Conservation (phyloP, 2,329 filamentous ascomycete species). For the Lachnum nothofagi region DNA sequence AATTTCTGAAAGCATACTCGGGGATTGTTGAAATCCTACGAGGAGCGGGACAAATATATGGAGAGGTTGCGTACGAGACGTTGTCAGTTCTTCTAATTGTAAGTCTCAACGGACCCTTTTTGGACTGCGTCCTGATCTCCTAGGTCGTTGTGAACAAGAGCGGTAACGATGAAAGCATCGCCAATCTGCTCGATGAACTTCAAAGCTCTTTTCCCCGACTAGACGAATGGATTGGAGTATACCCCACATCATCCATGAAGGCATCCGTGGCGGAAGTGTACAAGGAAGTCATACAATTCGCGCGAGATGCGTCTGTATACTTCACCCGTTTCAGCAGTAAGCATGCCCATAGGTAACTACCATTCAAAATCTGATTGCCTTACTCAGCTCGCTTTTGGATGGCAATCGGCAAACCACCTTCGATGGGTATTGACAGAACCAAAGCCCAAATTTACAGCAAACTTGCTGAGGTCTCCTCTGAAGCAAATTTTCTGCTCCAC, state of each 20-base stretch:
- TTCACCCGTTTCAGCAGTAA: not conserved
- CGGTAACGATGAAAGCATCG: not conserved
- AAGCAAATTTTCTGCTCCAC: not conserved
- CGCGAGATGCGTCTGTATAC: not conserved
- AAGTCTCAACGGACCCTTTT: too few relatives aligned
- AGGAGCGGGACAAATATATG: not conserved
- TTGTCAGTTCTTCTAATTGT: not conserved
- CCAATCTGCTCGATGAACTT: not conserved
- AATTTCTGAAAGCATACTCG: not conserved
- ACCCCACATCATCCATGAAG: not conserved
- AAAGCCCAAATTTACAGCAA: not conserved
- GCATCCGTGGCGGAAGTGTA: not conserved
- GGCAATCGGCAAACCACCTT: not conserved
- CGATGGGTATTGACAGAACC: not conserved
- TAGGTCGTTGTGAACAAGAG: slow-evolving; percentile 1
- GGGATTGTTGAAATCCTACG: not conserved
- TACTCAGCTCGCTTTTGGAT: not conserved
- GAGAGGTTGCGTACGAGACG: not conserved
- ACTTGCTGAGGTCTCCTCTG: not conserved
- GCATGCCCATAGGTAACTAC: not conserved
- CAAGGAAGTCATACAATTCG: not conserved
- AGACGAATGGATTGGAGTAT: not conserved
- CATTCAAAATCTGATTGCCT: not conserved
- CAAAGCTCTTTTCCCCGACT: not conserved
- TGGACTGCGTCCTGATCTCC: not conserved